phyloP scores from a whole-genome alignment of 2,329 filamentous ascomycete species.

The Saccharata proteae region DNA sequence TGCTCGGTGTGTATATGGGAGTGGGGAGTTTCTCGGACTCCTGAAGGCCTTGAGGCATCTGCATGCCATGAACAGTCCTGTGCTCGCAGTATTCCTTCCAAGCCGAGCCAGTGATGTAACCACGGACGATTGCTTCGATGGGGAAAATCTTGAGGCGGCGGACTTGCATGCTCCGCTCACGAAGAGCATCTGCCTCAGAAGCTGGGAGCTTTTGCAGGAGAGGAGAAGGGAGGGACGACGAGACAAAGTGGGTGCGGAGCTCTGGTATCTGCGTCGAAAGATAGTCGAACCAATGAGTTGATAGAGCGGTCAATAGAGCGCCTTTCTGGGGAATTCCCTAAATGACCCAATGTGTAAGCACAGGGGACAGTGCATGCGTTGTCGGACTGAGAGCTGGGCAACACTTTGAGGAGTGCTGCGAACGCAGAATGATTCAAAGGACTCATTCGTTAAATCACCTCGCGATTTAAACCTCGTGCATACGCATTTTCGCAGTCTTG shows the following conservation, averaged over 20 bases:
- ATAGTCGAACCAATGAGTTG: conserved; percentile 55
- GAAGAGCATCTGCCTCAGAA: conserved; percentile 34
- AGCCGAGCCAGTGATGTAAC: conserved; percentile 77
- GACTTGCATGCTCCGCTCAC: conserved; percentile 63
- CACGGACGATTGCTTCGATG: conserved; percentile 75
- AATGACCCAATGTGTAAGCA: no score
- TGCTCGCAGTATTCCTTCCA: conserved; percentile 65
- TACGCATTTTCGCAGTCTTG: no score
- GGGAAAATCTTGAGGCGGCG: conserved; percentile 63
- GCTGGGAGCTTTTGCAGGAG: conserved; percentile 22
- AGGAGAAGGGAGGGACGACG: conserved; percentile 41
- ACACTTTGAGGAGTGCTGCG: no score
- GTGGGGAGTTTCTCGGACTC: conserved; percentile 58
- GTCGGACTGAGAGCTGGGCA: no score
- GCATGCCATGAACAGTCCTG: conserved; percentile 71
- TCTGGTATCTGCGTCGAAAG: conserved; percentile 44
- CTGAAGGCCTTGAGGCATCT: conserved; percentile 53
- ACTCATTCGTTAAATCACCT: no score
- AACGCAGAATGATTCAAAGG: no score
- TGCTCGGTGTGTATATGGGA: conserved; percentile 69
- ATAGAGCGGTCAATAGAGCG: conserved; percentile 53
- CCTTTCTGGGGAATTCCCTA: conserved; percentile 59
- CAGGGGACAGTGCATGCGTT: no score
- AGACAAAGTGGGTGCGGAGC: conserved; percentile 52
- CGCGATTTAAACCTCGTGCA: no score